Conservation (phyloP, 108 stramenopile species). For the Pseudonitzschia multiseries region DNA sequence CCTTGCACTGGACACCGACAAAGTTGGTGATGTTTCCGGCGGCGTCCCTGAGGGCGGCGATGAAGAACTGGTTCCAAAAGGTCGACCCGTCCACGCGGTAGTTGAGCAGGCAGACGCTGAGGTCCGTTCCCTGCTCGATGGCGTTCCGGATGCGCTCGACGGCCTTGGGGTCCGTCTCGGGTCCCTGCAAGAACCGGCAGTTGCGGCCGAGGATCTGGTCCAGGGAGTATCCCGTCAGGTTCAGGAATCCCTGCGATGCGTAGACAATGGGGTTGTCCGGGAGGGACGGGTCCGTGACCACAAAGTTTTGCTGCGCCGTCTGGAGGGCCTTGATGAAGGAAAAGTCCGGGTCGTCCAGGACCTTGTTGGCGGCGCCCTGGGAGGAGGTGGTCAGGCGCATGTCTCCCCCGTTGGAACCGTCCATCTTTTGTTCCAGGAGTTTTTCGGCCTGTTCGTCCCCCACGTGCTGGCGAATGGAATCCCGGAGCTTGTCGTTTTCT, state of each 20-base stretch:
- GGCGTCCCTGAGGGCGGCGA: constrained; percentile 91
- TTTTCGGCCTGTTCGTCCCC: constrained; percentile 66
- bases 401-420: constrained; percentile 47
- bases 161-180: constrained; percentile 93
- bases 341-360: constrained; percentile 96
- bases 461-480: constrained; percentile 66
- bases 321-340: constrained; percentile 95
- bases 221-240: constrained; percentile 92
- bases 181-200: constrained; percentile 95
- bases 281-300: constrained; percentile 94
- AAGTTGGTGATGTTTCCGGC: constrained; percentile 92
- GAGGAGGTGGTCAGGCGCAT: constrained; percentile 67
- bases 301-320: constrained; percentile 96
- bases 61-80: constrained; percentile 99
- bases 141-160: constrained; percentile 93
- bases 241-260: constrained; percentile 89
- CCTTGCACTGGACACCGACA: constrained; percentile 98
- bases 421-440: constrained; percentile 48
- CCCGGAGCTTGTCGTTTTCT: constrained; percentile 84
- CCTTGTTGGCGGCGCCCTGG: constrained; percentile 80
- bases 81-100: constrained; percentile 95
- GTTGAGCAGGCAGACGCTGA: constrained; percentile 92
- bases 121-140: constrained; percentile 88
- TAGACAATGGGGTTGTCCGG: constrained; percentile 96
- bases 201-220: constrained; percentile 93